These are phyloP conservation scores for Cornus florida DNA, from an alignment of 148 eudicot species.

Conservation along the genomic window DNA sequence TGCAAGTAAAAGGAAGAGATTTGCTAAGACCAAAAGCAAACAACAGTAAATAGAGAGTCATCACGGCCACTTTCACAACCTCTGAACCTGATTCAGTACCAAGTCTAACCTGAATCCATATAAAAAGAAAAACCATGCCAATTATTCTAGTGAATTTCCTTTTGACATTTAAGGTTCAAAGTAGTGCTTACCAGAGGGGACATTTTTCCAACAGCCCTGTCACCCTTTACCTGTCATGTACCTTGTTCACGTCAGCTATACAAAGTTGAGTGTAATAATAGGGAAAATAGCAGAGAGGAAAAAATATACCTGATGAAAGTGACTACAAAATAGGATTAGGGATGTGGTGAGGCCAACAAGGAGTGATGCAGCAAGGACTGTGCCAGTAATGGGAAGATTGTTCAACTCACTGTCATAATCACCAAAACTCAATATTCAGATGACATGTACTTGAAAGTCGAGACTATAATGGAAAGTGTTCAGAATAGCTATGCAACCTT, in stretches of 20 bases:
- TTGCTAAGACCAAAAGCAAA: slow-evolving; percentile 48
- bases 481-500: slow-evolving; percentile 33
- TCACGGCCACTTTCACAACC: slow-evolving; percentile 55
- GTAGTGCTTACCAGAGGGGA: slow-evolving; percentile 75
- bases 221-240: slow-evolving; percentile 63
- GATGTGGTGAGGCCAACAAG: slow-evolving; percentile 89
- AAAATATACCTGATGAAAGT: slow-evolving; percentile 84
- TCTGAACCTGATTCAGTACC: slow-evolving; percentile 67
- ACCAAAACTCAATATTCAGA: slow-evolving; percentile 13
- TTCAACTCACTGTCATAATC: slow-evolving; percentile 37
- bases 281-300: slow-evolving; percentile 8
- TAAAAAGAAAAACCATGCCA: background rate
- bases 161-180: background rate
- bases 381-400: slow-evolving; percentile 41
- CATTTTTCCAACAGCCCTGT: slow-evolving; percentile 72
- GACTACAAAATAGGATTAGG: slow-evolving; percentile 92
- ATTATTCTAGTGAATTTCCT: background rate
- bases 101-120: slow-evolving; percentile 61
- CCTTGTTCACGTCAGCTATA: background rate
- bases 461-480: background rate
- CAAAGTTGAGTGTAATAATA: background rate
- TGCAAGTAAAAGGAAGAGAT: slow-evolving; percentile 67
- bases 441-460: background rate
- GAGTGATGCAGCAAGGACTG: slow-evolving; percentile 62
- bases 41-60: slow-evolving; percentile 46